A percentile compares a stretch with the other conserved stretches of the same genome.
Conservation (phyloP, 495 filamentous ascomycete species). For the Penicillium canescens region DNA sequence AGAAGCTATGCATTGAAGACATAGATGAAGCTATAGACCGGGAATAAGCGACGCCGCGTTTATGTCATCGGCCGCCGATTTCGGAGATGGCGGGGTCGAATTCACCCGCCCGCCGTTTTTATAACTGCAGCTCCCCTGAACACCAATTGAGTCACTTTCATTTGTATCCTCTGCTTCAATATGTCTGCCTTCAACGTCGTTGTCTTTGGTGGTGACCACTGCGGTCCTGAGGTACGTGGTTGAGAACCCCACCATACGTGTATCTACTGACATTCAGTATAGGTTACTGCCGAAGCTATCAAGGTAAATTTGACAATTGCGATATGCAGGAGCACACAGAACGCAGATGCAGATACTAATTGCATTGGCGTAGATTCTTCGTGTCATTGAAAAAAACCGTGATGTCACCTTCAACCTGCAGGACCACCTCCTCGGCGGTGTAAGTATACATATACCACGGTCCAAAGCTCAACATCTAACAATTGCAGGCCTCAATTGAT, state of each 20-base stretch:
- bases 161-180: conserved; percentile 14
- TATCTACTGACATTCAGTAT: conserved; percentile 11
- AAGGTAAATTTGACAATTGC: conserved; percentile 59
- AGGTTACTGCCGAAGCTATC: conserved; percentile 71
- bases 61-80: conserved; percentile 23
- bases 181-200: conserved; percentile 59
- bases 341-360: conserved; percentile 1
- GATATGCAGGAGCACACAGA: not conserved
- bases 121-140: conserved; percentile 18
- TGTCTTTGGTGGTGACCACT: conserved; percentile 88
- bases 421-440: conserved; percentile 89
- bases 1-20: no score
- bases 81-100: conserved; percentile 31
- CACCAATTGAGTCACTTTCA: conserved; percentile 17
- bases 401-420: conserved; percentile 84
- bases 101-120: conserved; percentile 30
- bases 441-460: conserved; percentile 48
- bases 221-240: conserved; percentile 81
- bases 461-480: conserved; percentile 1
- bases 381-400: conserved; percentile 67
- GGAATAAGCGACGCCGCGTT: conserved; percentile 5
- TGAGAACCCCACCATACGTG: not conserved
- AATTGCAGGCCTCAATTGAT: conserved; percentile 73
- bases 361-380: conserved; percentile 50
- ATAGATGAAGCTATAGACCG: not conserved